phyloP scores from a whole-genome alignment of 2,329 filamentous ascomycete genomes.

The Arthroderma sp. region DNA sequence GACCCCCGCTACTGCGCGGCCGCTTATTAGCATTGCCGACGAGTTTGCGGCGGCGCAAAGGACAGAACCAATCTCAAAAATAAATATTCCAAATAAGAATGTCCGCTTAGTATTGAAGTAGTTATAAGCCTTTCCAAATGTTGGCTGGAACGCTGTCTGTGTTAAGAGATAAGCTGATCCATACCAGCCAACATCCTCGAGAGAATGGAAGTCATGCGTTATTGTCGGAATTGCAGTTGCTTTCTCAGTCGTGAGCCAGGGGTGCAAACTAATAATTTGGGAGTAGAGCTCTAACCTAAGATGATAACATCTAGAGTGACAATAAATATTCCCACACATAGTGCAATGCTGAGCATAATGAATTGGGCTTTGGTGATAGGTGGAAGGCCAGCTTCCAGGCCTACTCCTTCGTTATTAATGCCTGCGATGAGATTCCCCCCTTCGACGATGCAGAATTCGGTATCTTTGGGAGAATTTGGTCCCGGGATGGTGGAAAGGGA shows the following conservation, averaged over 20 bases:
- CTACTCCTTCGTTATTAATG: background rate
- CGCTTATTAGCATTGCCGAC: conserved; percentile 1
- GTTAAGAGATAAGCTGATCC: conserved; percentile 24
- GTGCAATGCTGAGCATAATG: background rate
- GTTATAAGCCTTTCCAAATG: conserved; percentile 32
- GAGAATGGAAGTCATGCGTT: conserved; percentile 25
- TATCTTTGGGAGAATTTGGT: background rate
- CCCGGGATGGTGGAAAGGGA: background rate
- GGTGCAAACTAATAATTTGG: no score
- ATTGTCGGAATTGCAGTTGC: conserved; percentile 27
- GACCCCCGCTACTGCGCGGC: conserved; percentile 30
- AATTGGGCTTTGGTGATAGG: background rate
- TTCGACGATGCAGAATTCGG: background rate
- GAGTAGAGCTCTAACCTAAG: background rate
- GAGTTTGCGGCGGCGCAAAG: conserved; percentile 12
- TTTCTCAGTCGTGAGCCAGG: no score
- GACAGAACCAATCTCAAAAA: conserved; percentile 22
- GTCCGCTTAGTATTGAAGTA: conserved; percentile 30
- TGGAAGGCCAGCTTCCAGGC: background rate
- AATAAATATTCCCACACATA: conserved; percentile 7
- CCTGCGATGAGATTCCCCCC: background rate
- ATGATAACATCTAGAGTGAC: conserved; percentile 7
- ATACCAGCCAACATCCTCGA: conserved; percentile 28
- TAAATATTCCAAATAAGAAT: conserved; percentile 19
- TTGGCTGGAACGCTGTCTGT: conserved; percentile 18